Base-by-base conservation (phyloP, 2,329 filamentous ascomycete species). In the Alternaria angustiovoidea region DNA sequence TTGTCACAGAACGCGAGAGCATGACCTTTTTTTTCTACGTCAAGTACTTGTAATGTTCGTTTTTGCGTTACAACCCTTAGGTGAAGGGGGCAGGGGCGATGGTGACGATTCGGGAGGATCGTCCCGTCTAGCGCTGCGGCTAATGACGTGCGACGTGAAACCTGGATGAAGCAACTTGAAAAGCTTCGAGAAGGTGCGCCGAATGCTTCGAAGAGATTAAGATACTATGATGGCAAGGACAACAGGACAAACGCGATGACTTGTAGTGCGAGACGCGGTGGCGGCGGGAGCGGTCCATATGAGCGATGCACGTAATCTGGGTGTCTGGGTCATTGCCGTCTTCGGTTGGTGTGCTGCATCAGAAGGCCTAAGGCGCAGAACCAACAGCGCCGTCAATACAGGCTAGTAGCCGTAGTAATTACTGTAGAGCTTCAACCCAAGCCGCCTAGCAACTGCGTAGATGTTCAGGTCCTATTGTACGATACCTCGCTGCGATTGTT, bases 121-220 rank as follows among this genome's bases (percentile, higher is more conserved):
- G 54, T 63, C 59, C 54, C 44, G 42, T 57, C 57, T 67, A 67
- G 66, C 62, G 62, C 26, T 57, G 56, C 66, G 57, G 58, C 64
- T 65, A 61, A 68, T 67, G 67, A 70, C 64, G 66, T 68, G 67
- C 61, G 51, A 68, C 59, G 28, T 66, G 67, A 70, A 70, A 70
- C 66, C 42, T 53, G 63, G 43, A 63, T 61, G 64, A 65, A 66
- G 60, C 64, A 68, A 65, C 54, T 59, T 54, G 58, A 59, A 64
- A 52, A 62, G 55, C 49, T 64, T 64, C 56, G 44, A 59, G 52
- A 54, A 59, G 42, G 26, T 54, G 39, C 44, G 38, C n/a, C 46
- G 54, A 39, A 42, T 44, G 53, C 53, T 41, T 32, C 22, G 28
- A 14, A 18, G 22, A 30, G 11, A 16, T 16, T 20, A n/a, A 36